Base-by-base conservation (phyloP, 352 stramenopile species). In the Globisporangium paddicum region DNA sequence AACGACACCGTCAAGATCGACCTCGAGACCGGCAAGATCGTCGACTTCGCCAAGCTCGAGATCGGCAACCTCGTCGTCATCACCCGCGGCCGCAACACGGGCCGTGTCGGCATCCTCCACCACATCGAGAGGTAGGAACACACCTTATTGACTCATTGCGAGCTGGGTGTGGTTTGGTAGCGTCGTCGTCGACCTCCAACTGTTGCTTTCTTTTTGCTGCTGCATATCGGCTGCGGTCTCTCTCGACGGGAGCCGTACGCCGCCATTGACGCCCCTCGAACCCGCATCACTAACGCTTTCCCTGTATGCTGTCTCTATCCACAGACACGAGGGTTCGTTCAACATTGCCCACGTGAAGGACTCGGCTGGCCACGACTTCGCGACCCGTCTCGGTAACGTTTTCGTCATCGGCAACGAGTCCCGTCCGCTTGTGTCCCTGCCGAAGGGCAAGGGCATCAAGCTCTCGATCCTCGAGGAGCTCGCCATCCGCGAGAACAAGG, bases 1-100 rank as follows among this genome's bases (percentile, higher is more conserved):
- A 98, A 99, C 80, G 97, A 99, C 87, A 98, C 89, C 45, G 90
- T 99, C 78, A 99, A 99, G 94, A 90, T 99, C 56, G 89, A 99
- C 73, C 81, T 99, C 56, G 93, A 96, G 70, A 99, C 96, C 38
- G 96, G 96, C 69, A 99, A 99, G 88, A 89, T 99, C 59, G 87
- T 94, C 26, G 95, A 98, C 66, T 96, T 98, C 72, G 87, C 98
- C 79, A 99, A 99, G 87, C 99, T 99, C 84, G 96, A 99, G 66
- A 80, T 98, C 44, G 97, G 97, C 77, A 97, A 97, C 68, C 82
- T 99, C 59, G 96, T 98, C 62, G 98, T 98, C 72, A 95, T 99
- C 77, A 98, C 96, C 52, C 89, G 93, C 62, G 97, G 97, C 68
- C 94, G 96, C 68, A 99, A 99, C 87, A 77, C 83, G 51, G 97